Base-by-base conservation (phyloP, 148 eudicot species). In the Cornus florida region DNA sequence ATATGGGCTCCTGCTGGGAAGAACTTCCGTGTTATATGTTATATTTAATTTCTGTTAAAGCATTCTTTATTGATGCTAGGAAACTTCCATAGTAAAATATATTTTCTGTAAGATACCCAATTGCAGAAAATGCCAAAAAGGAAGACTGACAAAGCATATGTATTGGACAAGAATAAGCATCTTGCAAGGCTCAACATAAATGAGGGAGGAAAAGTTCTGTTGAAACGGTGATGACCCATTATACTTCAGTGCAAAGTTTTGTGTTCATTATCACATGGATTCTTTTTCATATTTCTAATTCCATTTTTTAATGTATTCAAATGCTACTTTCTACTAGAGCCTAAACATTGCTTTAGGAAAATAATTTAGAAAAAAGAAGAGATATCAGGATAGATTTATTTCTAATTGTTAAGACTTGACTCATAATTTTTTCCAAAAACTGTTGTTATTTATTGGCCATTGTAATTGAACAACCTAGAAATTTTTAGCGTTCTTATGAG, bases 81-180 rank as follows among this genome's bases (percentile, higher is more conserved):
- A 53, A 60, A 12, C 1, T 60, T 50, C 60, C 31, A 1, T 86
- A 81, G 92, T 95, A 78, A 95, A 87, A 70, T 82, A 22, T 81
- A 64, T 84, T 76, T 88, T 71, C 84, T 77, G 72, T 82, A 89
- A 96, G 98, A 93, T 92, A 91, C 98, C 73, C 98, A 96, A 83
- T 89, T 96, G 94, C 99, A 92, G 94, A 96, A 91, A 86, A 93
- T 93, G 98, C 99, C 99, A 1, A 96, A 91, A 85, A 86, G 99
- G 82, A 96, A 96, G 84, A 96, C 99, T 13, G 99, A 96, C 88
- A 96, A 89, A 78, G 92, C 99, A 57, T 96, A 92, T 86, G 98
- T 89, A 46, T 80, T 96, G 88, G 95, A 96, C 87, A 93, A 91
- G 89, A 85, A 80, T 69, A 93, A 96, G 76, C 97, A 96, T 87